Base-by-base conservation (phyloP, 176 grass and related monocot genomes). In the Typha latifolia region DNA sequence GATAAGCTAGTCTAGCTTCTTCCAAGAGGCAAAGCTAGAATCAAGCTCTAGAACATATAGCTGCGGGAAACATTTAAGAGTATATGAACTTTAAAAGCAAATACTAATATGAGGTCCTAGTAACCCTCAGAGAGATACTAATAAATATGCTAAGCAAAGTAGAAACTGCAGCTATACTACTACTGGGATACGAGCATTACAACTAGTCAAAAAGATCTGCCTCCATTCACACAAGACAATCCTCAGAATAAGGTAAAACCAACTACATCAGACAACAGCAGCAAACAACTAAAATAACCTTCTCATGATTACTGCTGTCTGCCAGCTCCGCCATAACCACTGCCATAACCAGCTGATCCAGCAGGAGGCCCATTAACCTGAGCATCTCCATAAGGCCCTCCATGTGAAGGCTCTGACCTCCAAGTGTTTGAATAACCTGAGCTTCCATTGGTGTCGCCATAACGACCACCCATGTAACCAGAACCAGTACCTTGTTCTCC, bases 311-410 rank as follows among this genome's bases (percentile, higher is more conserved):
- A 74, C 73, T 74, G 80, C 64, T 84, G 86, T 84, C 95, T 93
- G 51, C 80, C 66, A 75, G 79, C 49, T 51, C 81, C 74, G 75
- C 89, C 95, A 77, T 94, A 99, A 67, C 70, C 86, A 43, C 85
- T 67, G 22, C 89, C 86, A 78, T 99, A 99, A 75, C 73, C 80
- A 82, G 76, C 80, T 61, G 84, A 78, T 14, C 83, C 85, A 48
- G 84, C 93, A 62, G 89, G 61, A 63, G 76, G 78, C 11, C 89
- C 89, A 80, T 91, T 91, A 74, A 96, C 80, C 47, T 82, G 81
- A 71, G 79, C 81, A 4, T 29, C 13, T 48, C 87, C 88, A 69
- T 91, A 91, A 27, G 84, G 82, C 61, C 72, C 89, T 0, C 79
- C 81, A 51, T 90, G 94, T 26, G 89, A 90, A 73, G 88, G 75